Evolutionary conservation across 805 yeast species (phyloP).

Genomic region (Suhomyces xylopsoci): DNA sequence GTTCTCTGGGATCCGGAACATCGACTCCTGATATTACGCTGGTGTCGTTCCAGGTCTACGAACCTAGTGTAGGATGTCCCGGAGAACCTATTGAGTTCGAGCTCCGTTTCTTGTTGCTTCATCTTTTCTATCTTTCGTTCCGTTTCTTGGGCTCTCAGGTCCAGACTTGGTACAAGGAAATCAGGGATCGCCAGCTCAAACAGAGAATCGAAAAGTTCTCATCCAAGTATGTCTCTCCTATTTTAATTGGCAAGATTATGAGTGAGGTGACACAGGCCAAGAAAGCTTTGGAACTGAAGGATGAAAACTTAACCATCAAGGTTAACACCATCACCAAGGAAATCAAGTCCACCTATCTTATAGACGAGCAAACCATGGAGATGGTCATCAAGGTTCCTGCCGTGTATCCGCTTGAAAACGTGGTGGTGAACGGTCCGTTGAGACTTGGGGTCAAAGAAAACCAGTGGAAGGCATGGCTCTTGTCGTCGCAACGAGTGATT

Average conservation of each 20-base stretch:
- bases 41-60: slow-evolving; percentile 19
- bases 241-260: slow-evolving; percentile 57
- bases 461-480: slow-evolving; percentile 92
- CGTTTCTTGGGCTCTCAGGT: slow-evolving; percentile 53
- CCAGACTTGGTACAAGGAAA: slow-evolving; percentile 66
- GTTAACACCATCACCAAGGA: slow-evolving; percentile 62
- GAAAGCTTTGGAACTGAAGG: slow-evolving; percentile 26
- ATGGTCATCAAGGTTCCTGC: slow-evolving; percentile 71
- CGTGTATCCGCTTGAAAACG: slow-evolving; percentile 73
- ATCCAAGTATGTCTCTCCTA: slow-evolving; percentile 58
- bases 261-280: slow-evolving; percentile 45
- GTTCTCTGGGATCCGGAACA: slow-evolving; percentile 2
- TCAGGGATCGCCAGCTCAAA: slow-evolving; percentile 66
- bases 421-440: slow-evolving; percentile 71
- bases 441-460: slow-evolving; percentile 87
- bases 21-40: slow-evolving; percentile 11
- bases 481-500: slow-evolving; percentile 83
- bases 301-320: slow-evolving; percentile 54
- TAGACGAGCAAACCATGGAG: slow-evolving; percentile 86
- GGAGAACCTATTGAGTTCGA: slow-evolving; percentile 30
- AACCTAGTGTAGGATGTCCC: slow-evolving; percentile 15
- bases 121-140: slow-evolving; percentile 51
- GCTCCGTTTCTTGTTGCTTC: slow-evolving; percentile 39
- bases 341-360: slow-evolving; percentile 66
- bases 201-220: slow-evolving; percentile 61